phyloP scores from a whole-genome alignment of 805 yeast species.

The Yarrowia sp. region DNA sequence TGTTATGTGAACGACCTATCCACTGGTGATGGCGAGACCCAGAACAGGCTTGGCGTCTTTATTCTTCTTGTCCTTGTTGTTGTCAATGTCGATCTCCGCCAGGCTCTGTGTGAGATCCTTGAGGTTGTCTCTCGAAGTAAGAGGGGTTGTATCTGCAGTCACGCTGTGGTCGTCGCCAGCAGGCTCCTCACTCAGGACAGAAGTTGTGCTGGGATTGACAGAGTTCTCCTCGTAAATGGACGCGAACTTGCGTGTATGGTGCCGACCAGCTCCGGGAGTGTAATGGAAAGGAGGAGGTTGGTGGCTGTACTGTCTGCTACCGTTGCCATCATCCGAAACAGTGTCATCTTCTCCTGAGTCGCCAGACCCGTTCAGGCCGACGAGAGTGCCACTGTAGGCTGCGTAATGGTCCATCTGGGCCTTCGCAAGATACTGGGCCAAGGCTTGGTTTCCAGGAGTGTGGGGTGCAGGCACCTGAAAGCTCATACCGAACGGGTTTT shows the following conservation, averaged over 20 bases:
- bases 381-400: conserved; percentile 24
- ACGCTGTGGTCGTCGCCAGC: conserved; percentile 22
- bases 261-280: conserved; percentile 36
- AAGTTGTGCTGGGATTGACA: conserved; percentile 25
- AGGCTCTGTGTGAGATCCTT: conserved; percentile 30
- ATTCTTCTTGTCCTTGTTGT: conserved; percentile 29
- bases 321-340: conserved; percentile 28
- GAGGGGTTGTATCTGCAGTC: conserved; percentile 31
- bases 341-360: conserved; percentile 20
- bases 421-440: conserved; percentile 35
- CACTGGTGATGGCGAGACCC: conserved; percentile 36
- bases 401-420: conserved; percentile 36
- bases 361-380: conserved; percentile 4
- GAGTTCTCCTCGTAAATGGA: conserved; percentile 35
- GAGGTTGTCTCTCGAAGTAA: conserved; percentile 22
- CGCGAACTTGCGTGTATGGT: conserved; percentile 32
- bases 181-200: conserved; percentile 32
- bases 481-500: conserved; percentile 28
- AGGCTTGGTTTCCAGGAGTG: conserved; percentile 35
- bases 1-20: not conserved
- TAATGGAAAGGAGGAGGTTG: conserved; percentile 37
- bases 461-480: conserved; percentile 37
- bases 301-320: conserved; percentile 21
- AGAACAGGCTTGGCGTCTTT: conserved; percentile 30
- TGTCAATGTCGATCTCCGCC: conserved; percentile 35